A percentile compares a stretch with the other conserved stretches of the same genome.
phyloP scores from a whole-genome alignment of 2,329 filamentous ascomycete species.

The Aspergillus arachidicola region DNA sequence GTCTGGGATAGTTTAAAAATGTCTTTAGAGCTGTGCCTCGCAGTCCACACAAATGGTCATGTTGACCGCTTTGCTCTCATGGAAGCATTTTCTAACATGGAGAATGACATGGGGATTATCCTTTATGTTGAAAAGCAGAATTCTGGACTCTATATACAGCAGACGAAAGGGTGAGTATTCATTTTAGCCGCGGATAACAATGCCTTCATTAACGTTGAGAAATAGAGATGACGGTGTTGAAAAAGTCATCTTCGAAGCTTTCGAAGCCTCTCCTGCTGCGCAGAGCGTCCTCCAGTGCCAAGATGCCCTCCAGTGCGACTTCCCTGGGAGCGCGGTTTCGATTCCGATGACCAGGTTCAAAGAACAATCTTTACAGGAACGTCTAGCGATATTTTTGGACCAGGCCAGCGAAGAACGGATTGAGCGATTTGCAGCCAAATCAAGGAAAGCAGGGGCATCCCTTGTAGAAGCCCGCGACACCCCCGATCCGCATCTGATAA shows the following conservation, averaged over 20 bases:
- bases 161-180: neutral
- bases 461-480: slow-evolving; percentile 2
- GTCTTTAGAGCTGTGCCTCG: neutral
- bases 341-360: neutral
- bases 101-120: neutral
- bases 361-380: neutral
- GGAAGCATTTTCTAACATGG: neutral
- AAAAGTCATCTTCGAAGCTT: neutral
- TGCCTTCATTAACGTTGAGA: neutral
- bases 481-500: neutral
- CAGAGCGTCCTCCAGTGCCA: neutral
- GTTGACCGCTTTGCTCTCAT: neutral
- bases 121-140: neutral
- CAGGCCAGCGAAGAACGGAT: slow-evolving; percentile 4
- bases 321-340: neutral
- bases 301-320: slow-evolving; percentile 2
- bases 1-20: neutral
- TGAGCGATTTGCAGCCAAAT: neutral
- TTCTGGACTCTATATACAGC: neutral
- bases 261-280: slow-evolving; percentile 1
- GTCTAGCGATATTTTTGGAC: neutral
- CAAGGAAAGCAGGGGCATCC: neutral
- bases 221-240: neutral
- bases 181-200: neutral
- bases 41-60: neutral